Evolutionary conservation across 176 grass and related monocot genomes (phyloP).

Genomic region (Paspalum vaginatum): DNA sequence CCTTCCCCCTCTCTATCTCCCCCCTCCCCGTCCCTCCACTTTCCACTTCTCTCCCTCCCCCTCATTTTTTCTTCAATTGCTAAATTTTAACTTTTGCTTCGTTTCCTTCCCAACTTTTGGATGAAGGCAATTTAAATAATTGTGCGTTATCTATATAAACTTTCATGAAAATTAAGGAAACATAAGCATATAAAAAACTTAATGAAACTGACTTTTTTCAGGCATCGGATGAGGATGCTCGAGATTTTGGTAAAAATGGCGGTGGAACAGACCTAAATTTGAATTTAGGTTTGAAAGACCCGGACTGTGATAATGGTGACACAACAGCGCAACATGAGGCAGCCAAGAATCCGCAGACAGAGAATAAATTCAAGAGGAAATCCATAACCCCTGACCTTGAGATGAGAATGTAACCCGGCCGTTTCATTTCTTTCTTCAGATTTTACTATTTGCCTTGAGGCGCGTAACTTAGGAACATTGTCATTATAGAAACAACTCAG

Average conservation of each 20-base stretch:
- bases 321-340: slow-evolving; percentile 36
- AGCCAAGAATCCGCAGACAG: slow-evolving; percentile 18
- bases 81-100: neutral
- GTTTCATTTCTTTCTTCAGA: slow-evolving; percentile 31
- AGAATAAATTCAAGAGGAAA: slow-evolving; percentile 63
- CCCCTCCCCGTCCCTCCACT: too few relatives aligned
- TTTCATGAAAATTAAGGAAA: neutral
- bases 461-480: slow-evolving; percentile 32
- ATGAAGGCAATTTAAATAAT: neutral
- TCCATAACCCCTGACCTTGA: slow-evolving; percentile 60
- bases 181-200: slow-evolving; percentile 2
- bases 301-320: slow-evolving; percentile 53
- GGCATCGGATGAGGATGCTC: slow-evolving; percentile 56
- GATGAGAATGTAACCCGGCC: slow-evolving; percentile 54
- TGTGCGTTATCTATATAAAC: neutral
- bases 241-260: slow-evolving; percentile 44
- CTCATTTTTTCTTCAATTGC: neutral
- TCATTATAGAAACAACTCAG: slow-evolving; percentile 22
- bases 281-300: slow-evolving; percentile 67
- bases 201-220: slow-evolving; percentile 40
- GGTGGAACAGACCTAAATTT: slow-evolving; percentile 67
- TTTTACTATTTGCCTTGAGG: slow-evolving; percentile 38
- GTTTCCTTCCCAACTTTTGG: neutral
- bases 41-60: too few relatives aligned
- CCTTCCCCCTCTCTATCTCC: too few relatives aligned